Evolutionary conservation across 306 rosid species (phyloP), one percentile per base, ranked within the genome.

Genomic region (Quercus berberidifolia): DNA sequence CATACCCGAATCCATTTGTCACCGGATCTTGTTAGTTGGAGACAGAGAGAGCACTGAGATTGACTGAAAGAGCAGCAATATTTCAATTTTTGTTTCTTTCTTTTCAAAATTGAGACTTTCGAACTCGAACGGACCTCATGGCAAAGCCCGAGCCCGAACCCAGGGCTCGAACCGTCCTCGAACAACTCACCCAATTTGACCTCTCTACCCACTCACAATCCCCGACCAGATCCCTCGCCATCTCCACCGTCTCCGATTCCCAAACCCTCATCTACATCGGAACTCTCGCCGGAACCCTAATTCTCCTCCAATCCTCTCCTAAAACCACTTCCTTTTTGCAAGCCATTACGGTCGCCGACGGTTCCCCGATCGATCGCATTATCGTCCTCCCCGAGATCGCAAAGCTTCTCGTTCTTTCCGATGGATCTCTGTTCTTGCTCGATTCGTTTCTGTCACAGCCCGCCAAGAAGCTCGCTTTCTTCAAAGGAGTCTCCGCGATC

Each of bases 141-240:
- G 88, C 89, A 3, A 86, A 87, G 84, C 46, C 83, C 28, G 89
- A 94, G 80, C 59, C 80, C 49, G 88, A 94, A 78, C 52, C 81
- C 49, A 83, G 85, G 74, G 82, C 76, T 84, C 92, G 96, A 58
- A 86, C 86, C 56, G 96, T 95, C 57, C 79, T 95, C 23, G 97
- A 93, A 78, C 94, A 92, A n/a, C 78, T 85, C 74, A 86, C 91
- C 19, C 87, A 90, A 71, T 90, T 85, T 71, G 92, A 91, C 68
- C 78, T 92, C 69, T 85, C 90, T 54, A 75, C 77, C 35, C 86
- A 90, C 84, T 83, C 90, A 56, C 85, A 79, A 51, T 85, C 85
- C 73, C 85, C 90, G 63, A 75, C 87, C 71, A 91, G 86, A 78
- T 94, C 94, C 5, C 85, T 95, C 8, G 89, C 96, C 70, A 52